Evolutionary conservation across 2,329 filamentous ascomycete species (phyloP).

Genomic region (Dactylella cylindrospora): DNA sequence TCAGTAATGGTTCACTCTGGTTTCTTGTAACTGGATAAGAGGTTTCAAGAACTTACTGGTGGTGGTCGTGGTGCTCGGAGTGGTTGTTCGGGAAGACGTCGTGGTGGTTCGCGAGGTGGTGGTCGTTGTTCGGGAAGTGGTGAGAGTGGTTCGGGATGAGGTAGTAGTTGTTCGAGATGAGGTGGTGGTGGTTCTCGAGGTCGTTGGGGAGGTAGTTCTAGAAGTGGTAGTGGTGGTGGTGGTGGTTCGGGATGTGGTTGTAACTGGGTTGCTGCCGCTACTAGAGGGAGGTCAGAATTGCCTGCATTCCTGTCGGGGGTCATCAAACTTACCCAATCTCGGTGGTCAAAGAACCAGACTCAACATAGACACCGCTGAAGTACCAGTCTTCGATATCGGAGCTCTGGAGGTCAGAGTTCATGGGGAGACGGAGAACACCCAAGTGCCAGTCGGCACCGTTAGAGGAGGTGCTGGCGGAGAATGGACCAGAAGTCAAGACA

Average conservation of each 20-base stretch:
- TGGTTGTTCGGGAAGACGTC: slow-evolving; percentile 3
- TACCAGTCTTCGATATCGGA: slow-evolving; percentile 62
- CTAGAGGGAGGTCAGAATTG: not conserved
- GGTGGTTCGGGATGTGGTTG: slow-evolving; percentile 9
- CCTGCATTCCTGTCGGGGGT: not conserved
- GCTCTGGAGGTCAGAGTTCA: slow-evolving; percentile 52
- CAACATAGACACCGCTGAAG: slow-evolving; percentile 71
- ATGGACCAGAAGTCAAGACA: slow-evolving; percentile 61
- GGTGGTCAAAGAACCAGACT: slow-evolving; percentile 59
- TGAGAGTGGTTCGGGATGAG: not conserved
- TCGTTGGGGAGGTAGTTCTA: slow-evolving; percentile 3
- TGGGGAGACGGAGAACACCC: slow-evolving; percentile 66
- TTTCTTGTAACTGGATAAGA: not conserved
- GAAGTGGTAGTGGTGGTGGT: slow-evolving; percentile 7
- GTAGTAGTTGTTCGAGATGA: not conserved
- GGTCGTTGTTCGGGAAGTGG: slow-evolving; percentile 11
- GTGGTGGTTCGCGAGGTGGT: slow-evolving; percentile 11
- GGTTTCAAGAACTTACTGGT: not conserved
- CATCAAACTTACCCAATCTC: slow-evolving; percentile 48
- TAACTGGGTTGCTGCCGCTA: slow-evolving; percentile 17
- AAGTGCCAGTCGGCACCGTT: slow-evolving; percentile 74
- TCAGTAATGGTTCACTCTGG: not conserved
- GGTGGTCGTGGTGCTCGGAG: slow-evolving; percentile 1
- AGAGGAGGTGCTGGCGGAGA: slow-evolving; percentile 63
- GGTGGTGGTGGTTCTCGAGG: not conserved